Base-by-base conservation (phyloP, 306 rosid species). In the Canavalia gladiata region DNA sequence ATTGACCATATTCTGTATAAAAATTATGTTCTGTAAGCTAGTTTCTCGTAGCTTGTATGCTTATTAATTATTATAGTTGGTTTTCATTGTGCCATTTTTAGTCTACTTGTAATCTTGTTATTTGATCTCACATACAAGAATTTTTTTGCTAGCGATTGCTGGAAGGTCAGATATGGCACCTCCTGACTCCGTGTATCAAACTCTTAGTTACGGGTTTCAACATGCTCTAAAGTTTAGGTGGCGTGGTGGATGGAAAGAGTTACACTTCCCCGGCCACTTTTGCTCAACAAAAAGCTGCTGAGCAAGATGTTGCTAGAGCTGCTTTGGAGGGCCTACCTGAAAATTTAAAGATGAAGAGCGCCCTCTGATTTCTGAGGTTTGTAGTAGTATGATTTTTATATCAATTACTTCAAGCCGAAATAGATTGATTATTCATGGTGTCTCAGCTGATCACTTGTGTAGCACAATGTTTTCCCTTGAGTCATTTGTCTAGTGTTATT, bases 301-400 rank as follows among this genome's bases (percentile, higher is more conserved):
- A 91, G 57, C 86, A 89, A 6, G 86, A 86, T 10, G 93, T 8
- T 12, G 91, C 93, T 0, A 85, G 62, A 57, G n/a, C 86, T n/a
- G 93, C 89, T 0, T 7, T 86, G 2, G 82, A 73, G 43, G 7
- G 2, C 25, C 45, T 87, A 39, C 6, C 29, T 9, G 8, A 58
- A 29, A 65, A 45, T 69, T 67, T 3, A 79, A 29, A 72, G 79
- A 74, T 28, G 87, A 87, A 51, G 88, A 28, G 8, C 42, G 54
- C 65, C 85, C 86, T 59, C 59, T 72, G 8, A 34, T 84, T 50
- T 59, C 0, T 0, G 82, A 89, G 93, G 93, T 91, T 13, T 67
- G 88, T 60, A 54, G 34, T 10, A 35, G 33, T 8, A n/a, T 37
- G 3, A 9, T 34, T 64, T 43, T 81, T 28, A 29, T 68, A 30